Base-by-base conservation (phyloP, 2,329 filamentous ascomycete genomes). In the Pseudogymnoascus sp. region DNA sequence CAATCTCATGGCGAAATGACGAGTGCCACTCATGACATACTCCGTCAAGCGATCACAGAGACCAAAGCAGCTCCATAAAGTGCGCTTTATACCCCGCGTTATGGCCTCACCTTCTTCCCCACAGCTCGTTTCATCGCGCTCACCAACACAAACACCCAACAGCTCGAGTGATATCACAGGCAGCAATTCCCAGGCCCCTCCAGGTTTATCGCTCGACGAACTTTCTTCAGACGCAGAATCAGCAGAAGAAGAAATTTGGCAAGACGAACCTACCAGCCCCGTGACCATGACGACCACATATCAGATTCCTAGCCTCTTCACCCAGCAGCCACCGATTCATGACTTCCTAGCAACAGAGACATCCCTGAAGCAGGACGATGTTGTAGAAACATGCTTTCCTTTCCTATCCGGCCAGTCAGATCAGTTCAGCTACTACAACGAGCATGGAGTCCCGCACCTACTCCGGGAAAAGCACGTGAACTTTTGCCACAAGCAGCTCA, bases 381-480 rank as follows among this genome's bases (percentile, higher is more conserved):
- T 89, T 0, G 78, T 91, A 61, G 75, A 84, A 38, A 81, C 83
- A 69, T 90, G 90, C 69, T 75, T 92, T 31, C 87, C 88, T 0
- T 88, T 86, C 66, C 79, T 96, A 13, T 76, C 78, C 35, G 76
- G 77, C 71, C n/a, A 80, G 77, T 42, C 81, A 63, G 77, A 79
- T 25, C 74, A 75, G 17, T 74, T 75, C 27, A 72, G 80, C 60
- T 68, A 76, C 15, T 81, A 84, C 75, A 96, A 96, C 75, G 77
- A 76, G 60, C 79, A 87, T 72, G 92, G 91, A 12, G 78, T 97
- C 36, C 90, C 91, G 12, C 81, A 80, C 62, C 82, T 99, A n/a
- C 82, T 87, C 68, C 85, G 88, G 42, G 77, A 77, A 64, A 78
- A 78, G 42, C 86, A 88, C 74, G 78, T 84, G 63, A 75, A 72